phyloP scores from a whole-genome alignment of 2,329 filamentous ascomycete species.

The Hypoxylon sp. region DNA sequence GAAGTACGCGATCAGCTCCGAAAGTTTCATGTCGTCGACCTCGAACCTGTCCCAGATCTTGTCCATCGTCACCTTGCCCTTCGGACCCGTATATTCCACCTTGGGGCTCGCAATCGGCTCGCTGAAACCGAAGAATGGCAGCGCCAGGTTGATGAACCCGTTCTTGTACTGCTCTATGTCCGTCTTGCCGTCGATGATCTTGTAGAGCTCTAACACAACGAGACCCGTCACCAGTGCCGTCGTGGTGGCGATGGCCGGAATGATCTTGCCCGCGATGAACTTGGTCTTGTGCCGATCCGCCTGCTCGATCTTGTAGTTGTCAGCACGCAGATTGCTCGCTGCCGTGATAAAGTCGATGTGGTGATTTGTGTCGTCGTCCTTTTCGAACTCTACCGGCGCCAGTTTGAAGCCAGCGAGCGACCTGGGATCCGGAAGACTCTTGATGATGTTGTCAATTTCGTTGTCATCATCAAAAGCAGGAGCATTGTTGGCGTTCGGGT shows the following conservation, averaged over 20 bases:
- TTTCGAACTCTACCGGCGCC: slow-evolving; percentile 94
- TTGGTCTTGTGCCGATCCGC: slow-evolving; percentile 98
- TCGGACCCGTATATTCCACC: slow-evolving; percentile 82
- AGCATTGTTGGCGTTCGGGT: slow-evolving; percentile 75
- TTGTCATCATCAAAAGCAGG: slow-evolving; percentile 72
- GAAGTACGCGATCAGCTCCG: slow-evolving; percentile 84
- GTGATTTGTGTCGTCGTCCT: slow-evolving; percentile 96
- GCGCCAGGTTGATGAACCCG: slow-evolving; percentile 93
- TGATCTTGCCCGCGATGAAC: slow-evolving; percentile 99
- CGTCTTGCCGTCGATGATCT: slow-evolving; percentile 94
- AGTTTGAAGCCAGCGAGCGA: slow-evolving; percentile 88
- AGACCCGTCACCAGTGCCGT: slow-evolving; percentile 95
- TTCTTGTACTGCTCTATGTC: slow-evolving; percentile 99
- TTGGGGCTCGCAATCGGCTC: slow-evolving; percentile 95
- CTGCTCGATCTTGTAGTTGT: slow-evolving; percentile 96
- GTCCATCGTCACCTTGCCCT: slow-evolving; percentile 84
- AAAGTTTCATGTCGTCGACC: slow-evolving; percentile 82
- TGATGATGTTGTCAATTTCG: slow-evolving; percentile 77
- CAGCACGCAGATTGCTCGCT: slow-evolving; percentile 92
- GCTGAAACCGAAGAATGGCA: slow-evolving; percentile 98
- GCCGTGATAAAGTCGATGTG: slow-evolving; percentile 99
- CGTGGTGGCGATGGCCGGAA: slow-evolving; percentile 96
- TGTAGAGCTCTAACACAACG: slow-evolving; percentile 92
- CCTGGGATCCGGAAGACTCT: slow-evolving; percentile 78
- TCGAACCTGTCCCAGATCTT: slow-evolving; percentile 99